phyloP scores from a whole-genome alignment of 441 rosid genomes.

The Eruca vesicaria region DNA sequence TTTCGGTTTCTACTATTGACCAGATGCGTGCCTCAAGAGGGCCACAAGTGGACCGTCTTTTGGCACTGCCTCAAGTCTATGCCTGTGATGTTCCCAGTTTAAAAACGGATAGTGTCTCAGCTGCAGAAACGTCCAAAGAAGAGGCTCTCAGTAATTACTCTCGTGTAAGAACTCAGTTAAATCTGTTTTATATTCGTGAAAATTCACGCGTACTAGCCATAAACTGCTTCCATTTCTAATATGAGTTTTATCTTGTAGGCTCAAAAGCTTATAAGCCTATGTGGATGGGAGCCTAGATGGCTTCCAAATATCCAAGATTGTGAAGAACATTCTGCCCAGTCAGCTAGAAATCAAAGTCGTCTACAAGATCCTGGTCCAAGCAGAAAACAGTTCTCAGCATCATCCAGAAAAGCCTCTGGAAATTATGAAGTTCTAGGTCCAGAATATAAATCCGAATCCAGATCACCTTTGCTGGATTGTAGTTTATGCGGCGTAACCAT shows the following conservation, averaged over 20 bases:
- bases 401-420: slow-evolving; percentile 71
- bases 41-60: slow-evolving; percentile 66
- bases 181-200: slow-evolving; percentile 18
- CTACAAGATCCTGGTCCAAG: slow-evolving; percentile 72
- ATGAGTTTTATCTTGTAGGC: slow-evolving; percentile 50
- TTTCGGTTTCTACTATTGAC: slow-evolving; percentile 73
- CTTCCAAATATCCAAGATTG: slow-evolving; percentile 93
- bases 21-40: slow-evolving; percentile 75
- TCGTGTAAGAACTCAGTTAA: slow-evolving; percentile 56
- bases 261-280: slow-evolving; percentile 92
- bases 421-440: slow-evolving; percentile 60
- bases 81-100: slow-evolving; percentile 54
- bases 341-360: slow-evolving; percentile 75
- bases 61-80: slow-evolving; percentile 71
- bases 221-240: slow-evolving; percentile 27
- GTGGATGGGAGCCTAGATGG: slow-evolving; percentile 99
- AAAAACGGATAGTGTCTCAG: slow-evolving; percentile 60
- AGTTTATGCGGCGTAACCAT: slow-evolving; percentile 97
- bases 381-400: slow-evolving; percentile 71
- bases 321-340: slow-evolving; percentile 99
- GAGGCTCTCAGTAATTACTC: slow-evolving; percentile 53
- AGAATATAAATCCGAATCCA: slow-evolving; percentile 76
- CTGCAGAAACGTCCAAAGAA: slow-evolving; percentile 57
- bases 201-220: slow-evolving; percentile 3
- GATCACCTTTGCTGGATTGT: slow-evolving; percentile 92